Base-by-base conservation (phyloP, 495 filamentous ascomycete species). In the Trichoderma virens region DNA sequence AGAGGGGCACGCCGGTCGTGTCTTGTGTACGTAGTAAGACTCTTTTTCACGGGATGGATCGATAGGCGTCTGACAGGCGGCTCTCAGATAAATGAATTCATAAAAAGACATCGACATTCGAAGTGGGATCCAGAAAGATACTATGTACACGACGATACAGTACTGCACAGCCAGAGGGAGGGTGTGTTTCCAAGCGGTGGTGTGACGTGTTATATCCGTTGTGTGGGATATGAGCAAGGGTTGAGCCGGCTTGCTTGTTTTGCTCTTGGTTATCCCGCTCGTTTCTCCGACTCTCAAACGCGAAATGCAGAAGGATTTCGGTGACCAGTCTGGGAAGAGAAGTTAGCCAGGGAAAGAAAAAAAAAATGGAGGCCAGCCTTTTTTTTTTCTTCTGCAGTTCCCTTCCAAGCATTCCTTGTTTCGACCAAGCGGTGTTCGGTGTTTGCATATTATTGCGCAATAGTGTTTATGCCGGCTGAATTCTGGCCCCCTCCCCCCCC, bases 1-100 rank as follows among this genome's bases (percentile, higher is more conserved):
- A 23, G 43, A 47, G 43, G 18, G 43, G 18, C n/a, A n/a, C n/a
- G 18, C 43, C 14, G 16, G 51, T 27, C 51, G 51, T 56, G 51
- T 56, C n/a, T 30, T 14, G 23, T 56, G 51, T 56, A n/a, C n/a
- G n/a, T 20, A 56, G 51, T 28, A 35, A 35, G 32, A 18, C 43
- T 1, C n/a, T 2, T 30, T 13, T 31, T 16, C 5, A 9, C 51
- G 51, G 51, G 51, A 56, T 56, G 51, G 51, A 56, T 56, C 51
- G 51, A 56, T 56, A 56, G 23, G 51, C 51, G 51, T 56, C 51
- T 56, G 51, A 56, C 51, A 30, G 25, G 25, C 25, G 18, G 51
- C 23, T 56, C 51, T 30, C 25, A 9, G 51, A 30, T 56, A 13
- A 56, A 56, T 56, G 51, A 28, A 56, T 23, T 14, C 51, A 27